Conservation (phyloP, 106 monocot genomes). For the Platanthera guangdongensis region DNA sequence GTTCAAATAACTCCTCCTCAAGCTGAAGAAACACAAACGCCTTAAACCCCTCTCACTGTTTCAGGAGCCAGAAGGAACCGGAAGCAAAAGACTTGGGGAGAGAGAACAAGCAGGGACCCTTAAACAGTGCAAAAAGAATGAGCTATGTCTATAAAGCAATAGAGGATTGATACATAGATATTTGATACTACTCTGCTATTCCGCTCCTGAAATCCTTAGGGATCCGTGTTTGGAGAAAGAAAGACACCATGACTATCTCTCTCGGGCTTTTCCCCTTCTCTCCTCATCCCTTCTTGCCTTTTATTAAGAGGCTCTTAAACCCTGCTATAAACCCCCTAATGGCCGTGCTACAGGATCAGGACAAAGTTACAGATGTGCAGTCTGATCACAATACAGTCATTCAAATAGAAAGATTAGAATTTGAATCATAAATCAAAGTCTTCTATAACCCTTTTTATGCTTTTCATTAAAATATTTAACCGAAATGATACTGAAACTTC, state of each 20-base stretch:
- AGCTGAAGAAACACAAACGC: slow-evolving; percentile 5
- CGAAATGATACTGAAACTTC: too few relatives aligned
- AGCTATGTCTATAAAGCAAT: slow-evolving; percentile 26
- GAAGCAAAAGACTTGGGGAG: neutral
- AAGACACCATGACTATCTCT: slow-evolving; percentile 46
- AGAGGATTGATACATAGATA: slow-evolving; percentile 41
- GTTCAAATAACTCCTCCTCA: neutral
- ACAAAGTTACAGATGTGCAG: neutral
- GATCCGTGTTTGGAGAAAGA: slow-evolving; percentile 93
- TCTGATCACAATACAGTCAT: too few relatives aligned
- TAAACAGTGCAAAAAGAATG: slow-evolving; percentile 29
- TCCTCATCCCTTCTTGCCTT: slow-evolving; percentile 8
- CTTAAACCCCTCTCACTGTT: neutral
- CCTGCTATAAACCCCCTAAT: neutral
- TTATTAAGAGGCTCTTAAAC: slow-evolving; percentile 11
- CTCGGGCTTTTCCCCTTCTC: slow-evolving; percentile 23
- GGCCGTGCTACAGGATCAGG: neutral
- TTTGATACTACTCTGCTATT: slow-evolving; percentile 40
- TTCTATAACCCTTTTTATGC: too few relatives aligned
- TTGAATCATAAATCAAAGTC: too few relatives aligned
- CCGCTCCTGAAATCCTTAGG: slow-evolving; percentile 52
- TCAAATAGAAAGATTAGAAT: too few relatives aligned
- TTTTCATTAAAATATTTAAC: too few relatives aligned
- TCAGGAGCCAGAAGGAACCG: neutral
- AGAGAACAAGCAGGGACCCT: slow-evolving; percentile 19